Percentiles rank a stretch among this genome's conserved stretches.
Evolutionary conservation across 495 filamentous ascomycete species (phyloP).

Genomic region (Penicillium subrubescens): DNA sequence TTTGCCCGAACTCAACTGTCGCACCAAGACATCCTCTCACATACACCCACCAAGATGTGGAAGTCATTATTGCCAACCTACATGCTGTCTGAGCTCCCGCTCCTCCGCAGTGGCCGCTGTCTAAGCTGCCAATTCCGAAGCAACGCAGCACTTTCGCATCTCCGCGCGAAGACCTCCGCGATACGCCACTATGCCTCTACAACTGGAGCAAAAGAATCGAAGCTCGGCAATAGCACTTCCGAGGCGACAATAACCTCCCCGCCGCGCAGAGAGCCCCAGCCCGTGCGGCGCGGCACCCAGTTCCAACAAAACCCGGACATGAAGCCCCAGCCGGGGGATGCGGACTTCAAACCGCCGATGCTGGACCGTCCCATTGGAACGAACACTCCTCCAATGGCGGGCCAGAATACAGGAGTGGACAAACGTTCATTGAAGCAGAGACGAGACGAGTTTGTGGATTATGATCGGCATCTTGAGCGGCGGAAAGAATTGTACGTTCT

Average conservation of each 20-base stretch:
- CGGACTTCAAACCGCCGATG: constrained; percentile 65
- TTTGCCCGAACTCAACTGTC: constrained; percentile 6
- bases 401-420: constrained; percentile 81
- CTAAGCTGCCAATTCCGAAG: constrained; percentile 45
- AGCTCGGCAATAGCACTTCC: constrained; percentile 3
- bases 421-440: constrained; percentile 63
- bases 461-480: constrained; percentile 75
- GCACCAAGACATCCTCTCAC: constrained; percentile 4
- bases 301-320: constrained; percentile 39
- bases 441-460: constrained; percentile 80
- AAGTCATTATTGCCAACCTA: constrained; percentile 26
- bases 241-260: constrained; percentile 1
- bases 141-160: constrained; percentile 19
- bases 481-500: constrained; percentile 69
- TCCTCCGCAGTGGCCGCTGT: constrained; percentile 37
- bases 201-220: constrained; percentile 13
- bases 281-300: constrained; percentile 21
- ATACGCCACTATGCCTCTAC: constrained; percentile 39
- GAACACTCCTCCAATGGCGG: constrained; percentile 64
- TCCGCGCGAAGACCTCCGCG: constrained; percentile 25
- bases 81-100: constrained; percentile 23
- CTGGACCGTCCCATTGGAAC: constrained; percentile 83
- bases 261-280: constrained; percentile 2
- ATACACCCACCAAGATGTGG: constrained; percentile 35
- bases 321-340: constrained; percentile 47